Percentiles rank a stretch among this genome's conserved stretches.
Evolutionary conservation across 257 asterid species (phyloP).

Genomic region (Verbena officinalis): DNA sequence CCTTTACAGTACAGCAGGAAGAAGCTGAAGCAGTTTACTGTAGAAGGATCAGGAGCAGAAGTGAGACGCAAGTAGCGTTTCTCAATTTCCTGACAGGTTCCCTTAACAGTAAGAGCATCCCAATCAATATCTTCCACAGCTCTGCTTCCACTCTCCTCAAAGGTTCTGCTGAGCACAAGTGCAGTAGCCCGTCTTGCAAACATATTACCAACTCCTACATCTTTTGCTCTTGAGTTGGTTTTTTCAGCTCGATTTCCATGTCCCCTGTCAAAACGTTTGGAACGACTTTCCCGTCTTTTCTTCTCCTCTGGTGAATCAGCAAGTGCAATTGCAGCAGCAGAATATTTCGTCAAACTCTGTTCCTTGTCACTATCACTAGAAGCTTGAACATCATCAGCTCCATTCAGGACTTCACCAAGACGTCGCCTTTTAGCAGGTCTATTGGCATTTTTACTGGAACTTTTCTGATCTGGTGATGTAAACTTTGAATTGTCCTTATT

Average conservation of each 20-base stretch:
- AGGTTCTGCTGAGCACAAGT: slow-evolving; percentile 57
- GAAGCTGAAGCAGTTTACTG: slow-evolving; percentile 53
- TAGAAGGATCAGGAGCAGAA: slow-evolving; percentile 98
- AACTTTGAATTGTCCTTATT: slow-evolving; percentile 57
- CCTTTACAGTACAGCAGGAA: slow-evolving; percentile 25
- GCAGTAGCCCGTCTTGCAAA: slow-evolving; percentile 72
- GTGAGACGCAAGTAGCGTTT: slow-evolving; percentile 97
- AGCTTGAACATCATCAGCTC: slow-evolving; percentile 54
- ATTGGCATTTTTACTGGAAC: slow-evolving; percentile 39
- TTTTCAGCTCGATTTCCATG: slow-evolving; percentile 59
- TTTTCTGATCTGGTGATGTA: slow-evolving; percentile 58
- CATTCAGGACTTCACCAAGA: slow-evolving; percentile 53
- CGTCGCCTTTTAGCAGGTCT: slow-evolving; percentile 91
- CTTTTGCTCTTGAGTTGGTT: slow-evolving; percentile 49
- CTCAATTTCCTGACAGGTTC: slow-evolving; percentile 95
- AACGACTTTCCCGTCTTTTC: slow-evolving; percentile 86
- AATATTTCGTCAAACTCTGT: slow-evolving; percentile 67
- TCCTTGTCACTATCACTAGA: slow-evolving; percentile 96
- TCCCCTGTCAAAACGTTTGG: slow-evolving; percentile 90
- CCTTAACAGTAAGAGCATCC: slow-evolving; percentile 95
- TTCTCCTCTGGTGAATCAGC: slow-evolving; percentile 88
- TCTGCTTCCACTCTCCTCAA: slow-evolving; percentile 76
- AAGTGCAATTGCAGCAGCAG: slow-evolving; percentile 69
- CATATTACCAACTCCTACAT: slow-evolving; percentile 48
- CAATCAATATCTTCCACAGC: slow-evolving; percentile 99